phyloP scores from a whole-genome alignment of 2,329 filamentous ascomycete species.

The Botryosphaeria dothidea region DNA sequence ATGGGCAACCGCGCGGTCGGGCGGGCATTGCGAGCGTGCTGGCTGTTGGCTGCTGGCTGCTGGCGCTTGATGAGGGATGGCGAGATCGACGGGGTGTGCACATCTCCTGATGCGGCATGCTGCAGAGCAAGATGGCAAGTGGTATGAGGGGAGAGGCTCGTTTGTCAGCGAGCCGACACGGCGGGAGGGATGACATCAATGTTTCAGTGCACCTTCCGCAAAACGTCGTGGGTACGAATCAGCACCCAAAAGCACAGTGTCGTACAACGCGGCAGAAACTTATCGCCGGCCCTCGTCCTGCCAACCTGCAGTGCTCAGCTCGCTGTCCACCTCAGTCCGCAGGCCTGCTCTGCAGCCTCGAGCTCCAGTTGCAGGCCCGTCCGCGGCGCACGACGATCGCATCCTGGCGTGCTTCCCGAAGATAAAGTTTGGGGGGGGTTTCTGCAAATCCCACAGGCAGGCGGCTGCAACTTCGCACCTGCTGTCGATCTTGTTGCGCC shows the following conservation, averaged over 20 bases:
- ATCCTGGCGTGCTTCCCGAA: not conserved
- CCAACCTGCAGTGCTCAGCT: not conserved
- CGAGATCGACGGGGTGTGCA: not conserved
- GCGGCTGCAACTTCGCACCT: not conserved
- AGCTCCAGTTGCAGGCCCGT: not conserved
- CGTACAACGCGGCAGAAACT: not conserved
- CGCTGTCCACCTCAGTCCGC: not conserved
- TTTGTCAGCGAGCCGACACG: not conserved
- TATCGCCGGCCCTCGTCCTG: not conserved
- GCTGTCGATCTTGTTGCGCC: not conserved
- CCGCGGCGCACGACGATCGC: not conserved
- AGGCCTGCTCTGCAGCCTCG: not conserved
- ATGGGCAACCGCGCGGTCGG: constrained; percentile 3
- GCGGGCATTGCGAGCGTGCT: not conserved
- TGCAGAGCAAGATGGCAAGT: not conserved
- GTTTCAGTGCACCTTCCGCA: not conserved
- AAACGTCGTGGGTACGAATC: not conserved
- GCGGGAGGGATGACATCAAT: not conserved
- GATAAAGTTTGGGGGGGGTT: not conserved
- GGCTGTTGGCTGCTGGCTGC: not conserved
- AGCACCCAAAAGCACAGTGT: not conserved
- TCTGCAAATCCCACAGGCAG: not conserved
- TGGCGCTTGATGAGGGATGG: not conserved
- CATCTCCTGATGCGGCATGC: not conserved
- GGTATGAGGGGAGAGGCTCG: not conserved